Evolutionary conservation across 306 rosid genomes (phyloP).

Genomic region (Alnus rubra): DNA sequence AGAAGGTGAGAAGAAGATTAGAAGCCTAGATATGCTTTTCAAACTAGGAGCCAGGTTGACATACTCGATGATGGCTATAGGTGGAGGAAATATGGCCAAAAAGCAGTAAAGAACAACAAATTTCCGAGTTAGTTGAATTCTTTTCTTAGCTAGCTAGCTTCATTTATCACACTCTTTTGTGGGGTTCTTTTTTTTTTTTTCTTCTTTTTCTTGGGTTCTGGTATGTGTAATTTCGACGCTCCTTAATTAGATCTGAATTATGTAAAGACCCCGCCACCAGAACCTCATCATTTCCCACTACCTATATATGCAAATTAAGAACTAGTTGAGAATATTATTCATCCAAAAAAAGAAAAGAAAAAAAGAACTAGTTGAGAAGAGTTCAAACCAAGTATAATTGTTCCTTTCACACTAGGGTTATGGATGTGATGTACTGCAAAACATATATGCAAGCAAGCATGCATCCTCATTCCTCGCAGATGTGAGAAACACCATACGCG

Average conservation of each 20-base stretch:
- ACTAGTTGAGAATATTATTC: too few relatives aligned
- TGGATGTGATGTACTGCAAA: background rate
- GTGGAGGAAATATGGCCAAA: constrained; percentile 91
- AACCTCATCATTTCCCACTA: background rate
- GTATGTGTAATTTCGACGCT: background rate
- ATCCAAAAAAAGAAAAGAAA: too few relatives aligned
- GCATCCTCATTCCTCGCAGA: background rate
- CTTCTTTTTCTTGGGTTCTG: background rate
- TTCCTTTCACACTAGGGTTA: background rate
- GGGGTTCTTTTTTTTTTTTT: background rate
- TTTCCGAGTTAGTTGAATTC: constrained; percentile 56
- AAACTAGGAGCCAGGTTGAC: constrained; percentile 77
- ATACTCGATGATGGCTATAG: constrained; percentile 84
- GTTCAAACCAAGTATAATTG: background rate
- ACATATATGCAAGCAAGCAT: background rate
- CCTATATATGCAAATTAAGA: too few relatives aligned
- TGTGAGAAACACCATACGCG: too few relatives aligned
- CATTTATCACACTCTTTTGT: background rate
- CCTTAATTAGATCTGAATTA: background rate
- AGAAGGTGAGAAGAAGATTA: constrained; percentile 39
- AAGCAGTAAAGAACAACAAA: constrained; percentile 73
- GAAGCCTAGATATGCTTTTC: constrained; percentile 73
- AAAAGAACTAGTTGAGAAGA: background rate
- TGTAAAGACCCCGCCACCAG: background rate
- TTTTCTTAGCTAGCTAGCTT: background rate